Conservation (phyloP, 2,329 filamentous ascomycete genomes). For the Pyrenochaeta sp. region DNA sequence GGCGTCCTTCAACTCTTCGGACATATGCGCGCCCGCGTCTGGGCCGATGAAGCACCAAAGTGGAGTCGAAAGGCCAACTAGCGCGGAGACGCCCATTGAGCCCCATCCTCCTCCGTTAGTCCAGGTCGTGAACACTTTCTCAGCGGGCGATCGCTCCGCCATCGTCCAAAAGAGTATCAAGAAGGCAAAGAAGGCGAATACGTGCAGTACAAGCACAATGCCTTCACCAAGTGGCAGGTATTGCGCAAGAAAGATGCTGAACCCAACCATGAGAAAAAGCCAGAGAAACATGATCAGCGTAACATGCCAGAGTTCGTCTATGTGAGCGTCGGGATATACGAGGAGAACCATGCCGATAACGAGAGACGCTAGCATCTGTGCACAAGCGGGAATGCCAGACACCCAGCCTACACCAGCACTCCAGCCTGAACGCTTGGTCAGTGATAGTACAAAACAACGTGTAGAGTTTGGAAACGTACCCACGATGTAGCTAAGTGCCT, state of each 20-base stretch:
- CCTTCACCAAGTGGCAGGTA: slow-evolving; percentile 39
- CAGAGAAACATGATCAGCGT: slow-evolving; percentile 54
- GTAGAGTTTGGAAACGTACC: slow-evolving; percentile 23
- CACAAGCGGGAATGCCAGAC: slow-evolving; percentile 49
- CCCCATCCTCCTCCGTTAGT: slow-evolving; percentile 55
- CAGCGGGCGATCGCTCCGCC: slow-evolving; percentile 43
- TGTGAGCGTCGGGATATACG: slow-evolving; percentile 52
- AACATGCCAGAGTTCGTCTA: slow-evolving; percentile 55
- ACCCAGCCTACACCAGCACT: slow-evolving; percentile 55
- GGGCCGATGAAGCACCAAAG: slow-evolving; percentile 44
- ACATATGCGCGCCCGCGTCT: slow-evolving; percentile 47
- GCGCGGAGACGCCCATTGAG: slow-evolving; percentile 51
- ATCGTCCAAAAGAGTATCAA: slow-evolving; percentile 47
- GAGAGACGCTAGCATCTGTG: slow-evolving; percentile 25
- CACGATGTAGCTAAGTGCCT: slow-evolving; percentile 50
- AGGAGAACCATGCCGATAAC: slow-evolving; percentile 45
- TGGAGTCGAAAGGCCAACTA: slow-evolving; percentile 47
- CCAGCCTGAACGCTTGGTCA: slow-evolving; percentile 37
- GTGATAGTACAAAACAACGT: too few species aligned
- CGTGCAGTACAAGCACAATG: slow-evolving; percentile 52
- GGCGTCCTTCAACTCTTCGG: slow-evolving; percentile 42
- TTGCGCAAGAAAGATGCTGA: slow-evolving; percentile 52
- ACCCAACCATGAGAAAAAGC: slow-evolving; percentile 41
- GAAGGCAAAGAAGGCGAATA: slow-evolving; percentile 60
- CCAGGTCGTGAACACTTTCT: slow-evolving; percentile 49